Percentiles rank a stretch among this genome's conserved stretches.
phyloP scores from a whole-genome alignment of 208 protist genomes.

The Trypanosoma scelopori region DNA sequence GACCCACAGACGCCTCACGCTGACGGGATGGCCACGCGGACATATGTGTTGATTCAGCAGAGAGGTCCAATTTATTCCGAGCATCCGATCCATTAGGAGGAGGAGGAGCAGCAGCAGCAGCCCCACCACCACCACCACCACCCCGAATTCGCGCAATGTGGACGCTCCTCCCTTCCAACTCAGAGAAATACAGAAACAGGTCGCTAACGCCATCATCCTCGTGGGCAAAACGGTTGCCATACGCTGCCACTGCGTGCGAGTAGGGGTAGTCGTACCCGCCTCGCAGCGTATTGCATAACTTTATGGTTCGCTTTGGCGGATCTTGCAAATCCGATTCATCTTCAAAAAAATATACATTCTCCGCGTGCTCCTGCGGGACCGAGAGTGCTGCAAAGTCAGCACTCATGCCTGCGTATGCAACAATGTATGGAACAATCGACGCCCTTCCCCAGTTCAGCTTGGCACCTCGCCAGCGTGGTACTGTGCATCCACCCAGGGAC shows the following conservation, averaged over 20 bases:
- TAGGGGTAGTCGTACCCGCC: conserved; percentile 63
- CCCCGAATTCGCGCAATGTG: conserved; percentile 59
- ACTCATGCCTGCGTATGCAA: conserved; percentile 61
- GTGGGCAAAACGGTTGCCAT: conserved; percentile 55
- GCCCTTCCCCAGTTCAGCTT: conserved; percentile 11
- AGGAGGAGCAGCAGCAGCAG: too few relatives aligned
- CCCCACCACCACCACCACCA: background rate
- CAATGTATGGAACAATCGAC: conserved; percentile 35
- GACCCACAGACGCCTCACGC: background rate
- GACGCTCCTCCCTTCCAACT: conserved; percentile 55
- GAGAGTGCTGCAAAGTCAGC: conserved; percentile 56
- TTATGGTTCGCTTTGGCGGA: conserved; percentile 1
- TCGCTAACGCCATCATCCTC: conserved; percentile 46
- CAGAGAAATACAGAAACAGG: conserved; percentile 53
- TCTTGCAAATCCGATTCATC: background rate
- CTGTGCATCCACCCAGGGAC: conserved; percentile 10
- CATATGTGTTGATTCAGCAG: conserved; percentile 12
- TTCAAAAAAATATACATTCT: background rate
- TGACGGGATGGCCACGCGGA: conserved; percentile 1
- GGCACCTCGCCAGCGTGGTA: conserved; percentile 9
- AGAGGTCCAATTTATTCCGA: background rate
- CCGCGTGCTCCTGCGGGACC: conserved; percentile 44
- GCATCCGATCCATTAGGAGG: too few relatives aligned
- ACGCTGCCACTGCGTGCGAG: conserved; percentile 46
- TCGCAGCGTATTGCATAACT: conserved; percentile 20